Evolutionary conservation across 2,329 filamentous ascomycete species (phyloP).

Genomic region (Domatiomyces globalis): DNA sequence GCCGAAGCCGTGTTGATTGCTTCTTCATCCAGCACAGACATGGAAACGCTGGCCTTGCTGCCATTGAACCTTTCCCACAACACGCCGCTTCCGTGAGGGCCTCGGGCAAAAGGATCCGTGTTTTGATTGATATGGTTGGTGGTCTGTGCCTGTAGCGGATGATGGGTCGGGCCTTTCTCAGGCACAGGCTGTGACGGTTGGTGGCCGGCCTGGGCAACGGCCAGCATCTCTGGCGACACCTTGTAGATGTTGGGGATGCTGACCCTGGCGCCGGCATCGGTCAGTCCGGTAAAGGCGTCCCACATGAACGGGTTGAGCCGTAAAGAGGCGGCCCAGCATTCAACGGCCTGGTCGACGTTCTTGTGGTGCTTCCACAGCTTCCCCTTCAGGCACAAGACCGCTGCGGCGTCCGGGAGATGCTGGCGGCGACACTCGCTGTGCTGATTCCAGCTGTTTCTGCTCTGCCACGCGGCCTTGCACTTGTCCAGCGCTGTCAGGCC

Average conservation of each 20-base stretch:
- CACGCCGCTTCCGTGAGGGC: conserved; percentile 28
- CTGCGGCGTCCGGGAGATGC: conserved; percentile 66
- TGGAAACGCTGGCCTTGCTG: conserved; percentile 29
- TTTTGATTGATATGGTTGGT: conserved; percentile 25
- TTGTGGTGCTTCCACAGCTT: conserved; percentile 73
- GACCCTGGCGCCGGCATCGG: conserved; percentile 60
- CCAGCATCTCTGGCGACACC: conserved; percentile 49
- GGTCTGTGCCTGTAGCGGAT: conserved; percentile 25
- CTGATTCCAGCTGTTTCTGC: conserved; percentile 63
- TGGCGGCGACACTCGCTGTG: conserved; percentile 65
- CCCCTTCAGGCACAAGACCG: conserved; percentile 68
- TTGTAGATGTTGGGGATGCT: conserved; percentile 79
- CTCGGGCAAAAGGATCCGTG: conserved; percentile 31
- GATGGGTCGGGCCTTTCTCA: conserved; percentile 23
- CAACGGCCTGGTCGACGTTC: conserved; percentile 67
- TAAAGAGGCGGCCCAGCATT: conserved; percentile 75
- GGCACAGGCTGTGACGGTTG: conserved; percentile 19
- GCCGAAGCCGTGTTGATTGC: conserved; percentile 10
- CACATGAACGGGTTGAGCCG: conserved; percentile 93
- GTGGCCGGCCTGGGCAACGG: conserved; percentile 26
- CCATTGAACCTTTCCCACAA: conserved; percentile 36
- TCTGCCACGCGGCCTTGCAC: conserved; percentile 58
- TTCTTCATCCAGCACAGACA: neutral
- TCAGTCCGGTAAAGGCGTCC: conserved; percentile 85
- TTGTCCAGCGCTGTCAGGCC: conserved; percentile 76